Evolutionary conservation across 768 basidiomycete genomes (phyloP), one percentile per base, ranked within the genome.

Genomic region (Phylloporus sp.): DNA sequence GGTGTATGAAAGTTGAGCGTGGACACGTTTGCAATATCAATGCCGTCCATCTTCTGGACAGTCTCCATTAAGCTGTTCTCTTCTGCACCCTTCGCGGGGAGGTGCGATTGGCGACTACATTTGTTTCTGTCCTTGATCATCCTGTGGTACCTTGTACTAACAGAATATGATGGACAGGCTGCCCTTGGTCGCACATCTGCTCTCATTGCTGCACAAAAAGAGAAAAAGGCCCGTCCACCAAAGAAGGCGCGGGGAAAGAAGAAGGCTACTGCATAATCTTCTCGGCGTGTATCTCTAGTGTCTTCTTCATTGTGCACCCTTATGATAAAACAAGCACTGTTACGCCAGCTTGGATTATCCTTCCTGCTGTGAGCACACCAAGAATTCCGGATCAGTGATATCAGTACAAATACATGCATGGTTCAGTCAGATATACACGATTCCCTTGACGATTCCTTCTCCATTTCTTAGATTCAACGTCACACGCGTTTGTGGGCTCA

Each of bases 11-110:
- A 78, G 88, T 73, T 79, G 88, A 87, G 89, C 81, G 89, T 92
- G 88, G 89, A 92, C 85, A 88, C 73, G 88, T 87, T 80, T 92
- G 89, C 89, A 84, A 92, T 71, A 92, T 66, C 71, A 60, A 76
- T 36, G 2, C 24, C 9, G 62, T 59, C 65, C 54, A 26, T 45
- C 5, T 56, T 50, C 13, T 52, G 53, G 61, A 59, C 47, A 35
- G 56, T 68, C 62, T 36, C 60, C 56, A 54, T 55, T n/a, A 54
- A 6, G 35, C 42, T 31, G 38, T 38, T 49, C 22, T 20, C 55
- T 69, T 68, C 67, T 63, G 2, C 45, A 20, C 44, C 18, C n/a
- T 32, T 31, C 3, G 6, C 36, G 35, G 67, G 66, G 75, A 77
- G 77, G 59, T 24, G 55, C 49, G 29, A 57, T 44, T 54, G 68